phyloP scores from a whole-genome alignment of 257 asterid genomes.

The Asclepias syriaca region DNA sequence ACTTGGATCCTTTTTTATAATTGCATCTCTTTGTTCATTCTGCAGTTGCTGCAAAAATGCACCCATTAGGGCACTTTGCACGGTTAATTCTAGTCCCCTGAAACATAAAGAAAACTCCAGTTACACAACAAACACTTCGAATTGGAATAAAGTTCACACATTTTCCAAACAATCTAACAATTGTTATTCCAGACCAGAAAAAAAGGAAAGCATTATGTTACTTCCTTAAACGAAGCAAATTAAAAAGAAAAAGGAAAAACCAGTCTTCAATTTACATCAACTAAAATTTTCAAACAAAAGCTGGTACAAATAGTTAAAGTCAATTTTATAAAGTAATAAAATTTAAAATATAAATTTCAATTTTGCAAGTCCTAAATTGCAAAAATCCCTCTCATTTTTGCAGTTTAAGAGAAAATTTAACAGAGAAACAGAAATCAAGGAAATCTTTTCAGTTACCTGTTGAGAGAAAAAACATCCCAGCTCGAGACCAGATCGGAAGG shows the following conservation, averaged over 20 bases:
- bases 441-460: constrained; percentile 40
- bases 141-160: not conserved
- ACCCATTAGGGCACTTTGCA: constrained; percentile 77
- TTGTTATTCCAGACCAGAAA: not conserved
- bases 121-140: not conserved
- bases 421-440: not conserved
- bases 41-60: constrained; percentile 79
- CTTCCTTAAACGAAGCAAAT: not conserved
- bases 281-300: not conserved
- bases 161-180: not conserved
- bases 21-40: constrained; percentile 55
- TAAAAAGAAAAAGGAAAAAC: not conserved
- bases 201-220: not conserved
- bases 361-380: not conserved
- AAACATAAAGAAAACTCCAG: constrained; percentile 11
- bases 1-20: constrained; percentile 62
- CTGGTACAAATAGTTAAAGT: not conserved
- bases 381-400: not conserved
- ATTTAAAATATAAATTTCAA: not conserved
- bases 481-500: constrained; percentile 85
- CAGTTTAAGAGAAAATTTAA: not conserved
- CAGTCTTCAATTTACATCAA: not conserved
- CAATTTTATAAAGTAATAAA: not conserved
- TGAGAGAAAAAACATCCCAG: constrained; percentile 82
- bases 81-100: constrained; percentile 66